Evolutionary conservation across 371 early-diverging fungal genomes (phyloP).

Genomic region (Mucor racemosus): DNA sequence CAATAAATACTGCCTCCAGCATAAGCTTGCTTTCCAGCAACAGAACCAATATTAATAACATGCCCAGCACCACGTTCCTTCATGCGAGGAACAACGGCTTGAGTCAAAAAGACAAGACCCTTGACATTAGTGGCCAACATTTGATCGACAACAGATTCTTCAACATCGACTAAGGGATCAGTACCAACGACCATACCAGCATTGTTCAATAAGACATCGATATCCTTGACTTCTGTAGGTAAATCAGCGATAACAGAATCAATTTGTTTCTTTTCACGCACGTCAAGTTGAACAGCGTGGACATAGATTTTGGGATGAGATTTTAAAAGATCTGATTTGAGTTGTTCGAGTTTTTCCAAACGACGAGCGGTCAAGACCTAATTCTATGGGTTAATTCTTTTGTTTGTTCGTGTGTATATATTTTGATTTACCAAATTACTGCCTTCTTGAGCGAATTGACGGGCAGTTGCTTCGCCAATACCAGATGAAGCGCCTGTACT

Average conservation of each 20-base stretch:
- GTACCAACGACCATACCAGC: constrained; percentile 83
- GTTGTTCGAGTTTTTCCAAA: constrained; percentile 62
- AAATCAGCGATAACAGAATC: constrained; percentile 58
- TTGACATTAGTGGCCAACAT: constrained; percentile 94
- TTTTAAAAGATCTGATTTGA: constrained; percentile 59
- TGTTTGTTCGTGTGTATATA: neutral
- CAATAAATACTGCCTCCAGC: constrained; percentile 88
- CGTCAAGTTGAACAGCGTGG: constrained; percentile 74
- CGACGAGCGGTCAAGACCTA: constrained; percentile 84
- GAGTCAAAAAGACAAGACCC: constrained; percentile 80
- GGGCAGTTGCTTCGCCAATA: constrained; percentile 87
- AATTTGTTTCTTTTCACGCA: constrained; percentile 66
- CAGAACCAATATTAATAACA: constrained; percentile 88
- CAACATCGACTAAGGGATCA: constrained; percentile 72
- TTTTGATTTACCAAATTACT: constrained; percentile 66
- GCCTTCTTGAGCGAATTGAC: constrained; percentile 84
- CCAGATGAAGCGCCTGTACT: constrained; percentile 95
- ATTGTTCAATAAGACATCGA: constrained; percentile 83
- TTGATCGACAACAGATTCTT: constrained; percentile 70
- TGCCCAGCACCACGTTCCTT: constrained; percentile 75
- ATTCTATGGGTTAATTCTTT: neutral
- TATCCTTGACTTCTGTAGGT: constrained; percentile 56
- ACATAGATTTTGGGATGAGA: constrained; percentile 63
- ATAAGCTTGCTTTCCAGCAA: constrained; percentile 78
- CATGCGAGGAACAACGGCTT: constrained; percentile 87